phyloP scores from a whole-genome alignment of 1,139 yeast genomes.

The Debaryomycetaceae sp. region DNA sequence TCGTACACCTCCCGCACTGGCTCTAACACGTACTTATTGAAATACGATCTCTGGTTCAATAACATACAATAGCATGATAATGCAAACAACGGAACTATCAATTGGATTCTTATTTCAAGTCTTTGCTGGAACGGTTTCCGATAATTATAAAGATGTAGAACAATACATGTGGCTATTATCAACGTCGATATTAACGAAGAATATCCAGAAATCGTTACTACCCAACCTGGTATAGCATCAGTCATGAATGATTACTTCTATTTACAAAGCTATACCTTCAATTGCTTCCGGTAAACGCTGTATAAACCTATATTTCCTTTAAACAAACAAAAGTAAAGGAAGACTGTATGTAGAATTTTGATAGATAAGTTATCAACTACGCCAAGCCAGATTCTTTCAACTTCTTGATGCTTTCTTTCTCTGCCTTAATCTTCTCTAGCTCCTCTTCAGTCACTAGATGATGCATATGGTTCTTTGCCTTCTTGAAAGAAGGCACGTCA shows the following conservation, averaged over 20 bases:
- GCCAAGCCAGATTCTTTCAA: slow-evolving; percentile 14
- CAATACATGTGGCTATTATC: slow-evolving; percentile 29
- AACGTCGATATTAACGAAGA: slow-evolving; percentile 30
- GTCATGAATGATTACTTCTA: neutral
- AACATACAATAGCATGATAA: slow-evolving; percentile 53
- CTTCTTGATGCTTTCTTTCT: slow-evolving; percentile 31
- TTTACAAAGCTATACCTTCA: neutral
- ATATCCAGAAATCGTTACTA: slow-evolving; percentile 29
- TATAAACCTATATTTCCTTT: neutral
- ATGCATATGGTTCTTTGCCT: slow-evolving; percentile 44
- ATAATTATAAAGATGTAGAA: slow-evolving; percentile 55
- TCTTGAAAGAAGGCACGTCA: slow-evolving; percentile 7
- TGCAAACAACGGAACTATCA: slow-evolving; percentile 61
- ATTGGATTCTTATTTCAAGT: slow-evolving; percentile 73
- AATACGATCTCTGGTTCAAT: slow-evolving; percentile 33
- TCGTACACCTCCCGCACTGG: slow-evolving; percentile 89
- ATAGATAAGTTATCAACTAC: slow-evolving; percentile 2
- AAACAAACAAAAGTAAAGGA: neutral
- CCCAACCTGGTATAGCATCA: slow-evolving; percentile 30
- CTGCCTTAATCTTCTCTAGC: slow-evolving; percentile 38
- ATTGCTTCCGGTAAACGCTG: neutral
- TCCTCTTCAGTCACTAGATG: slow-evolving; percentile 59
- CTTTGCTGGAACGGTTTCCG: slow-evolving; percentile 89
- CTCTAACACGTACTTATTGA: slow-evolving; percentile 52
- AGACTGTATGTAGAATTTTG: slow-evolving; percentile 1